A percentile compares a stretch with the other conserved stretches of the same genome.
Conservation (phyloP, 2,329 filamentous ascomycete species). For the Verticillium nonalfalfae region DNA sequence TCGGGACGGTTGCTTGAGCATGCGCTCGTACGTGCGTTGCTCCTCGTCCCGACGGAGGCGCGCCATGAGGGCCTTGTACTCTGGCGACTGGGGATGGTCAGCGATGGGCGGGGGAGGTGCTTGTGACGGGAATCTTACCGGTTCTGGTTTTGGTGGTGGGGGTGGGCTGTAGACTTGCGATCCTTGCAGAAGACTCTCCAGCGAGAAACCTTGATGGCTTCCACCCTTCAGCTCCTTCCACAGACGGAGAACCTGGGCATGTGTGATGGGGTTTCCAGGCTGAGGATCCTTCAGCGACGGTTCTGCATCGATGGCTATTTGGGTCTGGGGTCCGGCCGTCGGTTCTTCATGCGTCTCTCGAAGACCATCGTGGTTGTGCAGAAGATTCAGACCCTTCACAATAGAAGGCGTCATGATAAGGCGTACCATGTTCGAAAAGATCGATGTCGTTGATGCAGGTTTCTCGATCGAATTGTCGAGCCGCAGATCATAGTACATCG, state of each 20-base stretch:
- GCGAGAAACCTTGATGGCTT: slow-evolving; percentile 31
- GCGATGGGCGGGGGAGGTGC: slow-evolving; percentile 1
- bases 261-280: slow-evolving; percentile 64
- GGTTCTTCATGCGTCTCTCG: slow-evolving; percentile 8
- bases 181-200: slow-evolving; percentile 68
- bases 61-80: slow-evolving; percentile 85
- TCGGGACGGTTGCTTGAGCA: slow-evolving; percentile 57
- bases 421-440: slow-evolving; percentile 54
- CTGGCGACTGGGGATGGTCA: slow-evolving; percentile 50
- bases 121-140: slow-evolving; percentile 42
- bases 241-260: slow-evolving; percentile 60
- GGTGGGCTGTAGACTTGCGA: slow-evolving; percentile 71
- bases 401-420: slow-evolving; percentile 70
- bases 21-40: slow-evolving; percentile 71
- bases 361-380: slow-evolving; percentile 15
- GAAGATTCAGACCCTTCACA: slow-evolving; percentile 50
- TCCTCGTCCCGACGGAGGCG: slow-evolving; percentile 79
- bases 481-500: not conserved
- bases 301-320: slow-evolving; percentile 24
- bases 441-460: not conserved
- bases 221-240: slow-evolving; percentile 43
- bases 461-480: not conserved
- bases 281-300: slow-evolving; percentile 42
- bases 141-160: slow-evolving; percentile 71
- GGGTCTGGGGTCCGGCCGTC: slow-evolving; percentile 4